Conservation (phyloP, 305 asterid species). For the Petunia hybrid region DNA sequence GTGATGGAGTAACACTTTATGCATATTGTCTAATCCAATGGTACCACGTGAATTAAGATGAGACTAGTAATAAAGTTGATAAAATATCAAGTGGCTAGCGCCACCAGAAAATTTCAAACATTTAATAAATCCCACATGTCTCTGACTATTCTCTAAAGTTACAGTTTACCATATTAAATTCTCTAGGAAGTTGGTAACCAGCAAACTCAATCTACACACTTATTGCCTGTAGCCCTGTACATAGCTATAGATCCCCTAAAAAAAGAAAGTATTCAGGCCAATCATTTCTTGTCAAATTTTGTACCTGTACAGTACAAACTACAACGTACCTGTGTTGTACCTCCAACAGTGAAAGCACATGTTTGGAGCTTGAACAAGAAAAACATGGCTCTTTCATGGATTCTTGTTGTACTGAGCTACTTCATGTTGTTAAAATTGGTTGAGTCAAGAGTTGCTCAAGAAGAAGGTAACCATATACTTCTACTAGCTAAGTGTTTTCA, state of each 20-base stretch:
- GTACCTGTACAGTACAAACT: background rate
- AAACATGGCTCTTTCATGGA: conserved; percentile 36
- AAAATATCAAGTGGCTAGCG: background rate
- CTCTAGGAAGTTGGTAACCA: background rate
- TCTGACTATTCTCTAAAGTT: background rate
- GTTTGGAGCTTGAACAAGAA: conserved; percentile 29
- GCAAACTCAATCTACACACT: conserved; percentile 9
- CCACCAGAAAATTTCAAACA: background rate
- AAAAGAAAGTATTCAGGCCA: background rate
- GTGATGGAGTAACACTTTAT: no score
- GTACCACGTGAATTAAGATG: no score
- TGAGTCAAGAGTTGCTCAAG: conserved; percentile 41
- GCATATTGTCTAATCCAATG: no score
- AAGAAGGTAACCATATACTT: conserved; percentile 41
- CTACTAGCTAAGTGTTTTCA: background rate
- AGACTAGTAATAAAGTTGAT: no score
- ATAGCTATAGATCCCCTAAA: background rate
- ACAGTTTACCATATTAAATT: background rate
- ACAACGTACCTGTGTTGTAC: background rate
- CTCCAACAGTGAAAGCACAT: background rate
- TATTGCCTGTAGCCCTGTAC: no score
- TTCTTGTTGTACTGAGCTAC: conserved; percentile 31
- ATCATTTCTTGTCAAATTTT: background rate
- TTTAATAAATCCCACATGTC: background rate
- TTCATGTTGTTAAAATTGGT: conserved; percentile 32